phyloP scores from a whole-genome alignment of 495 filamentous ascomycete genomes.

The Rusavskia elegans region DNA sequence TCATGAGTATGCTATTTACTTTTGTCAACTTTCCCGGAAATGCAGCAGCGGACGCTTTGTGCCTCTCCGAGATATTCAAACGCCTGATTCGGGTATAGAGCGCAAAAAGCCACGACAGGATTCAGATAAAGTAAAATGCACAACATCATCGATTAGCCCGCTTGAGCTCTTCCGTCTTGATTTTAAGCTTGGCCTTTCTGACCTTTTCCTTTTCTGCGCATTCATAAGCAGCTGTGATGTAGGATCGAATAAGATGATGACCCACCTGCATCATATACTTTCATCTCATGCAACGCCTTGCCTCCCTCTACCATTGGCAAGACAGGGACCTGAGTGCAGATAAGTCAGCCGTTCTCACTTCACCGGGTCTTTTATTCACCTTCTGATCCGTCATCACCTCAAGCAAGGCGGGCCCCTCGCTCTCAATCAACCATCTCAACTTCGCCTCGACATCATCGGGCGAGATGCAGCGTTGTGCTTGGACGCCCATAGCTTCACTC shows the following conservation, averaged over 20 bases:
- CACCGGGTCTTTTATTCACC: conserved; percentile 33
- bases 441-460: conserved; percentile 59
- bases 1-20: too few species aligned
- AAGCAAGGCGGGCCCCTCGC: conserved; percentile 59
- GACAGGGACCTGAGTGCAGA: conserved; percentile 50
- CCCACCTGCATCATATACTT: conserved; percentile 72
- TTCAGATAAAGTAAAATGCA: background rate
- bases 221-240: background rate
- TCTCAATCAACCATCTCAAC: conserved; percentile 77
- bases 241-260: background rate
- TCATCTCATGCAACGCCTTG: conserved; percentile 77
- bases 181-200: conserved; percentile 8
- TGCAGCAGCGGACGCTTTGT: background rate
- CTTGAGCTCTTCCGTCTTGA: background rate
- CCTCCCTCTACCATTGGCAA: conserved; percentile 92
- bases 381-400: conserved; percentile 26
- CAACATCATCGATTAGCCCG: background rate
- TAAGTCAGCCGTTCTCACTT: conserved; percentile 47
- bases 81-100: background rate
- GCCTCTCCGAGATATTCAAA: background rate
- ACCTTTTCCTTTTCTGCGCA: conserved; percentile 7
- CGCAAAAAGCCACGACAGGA: background rate
- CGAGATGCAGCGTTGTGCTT: conserved; percentile 45
- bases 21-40: too few species aligned
- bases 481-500: conserved; percentile 67